Conservation (phyloP, 768 basidiomycete genomes). For the Gelatoporia subvermispora region DNA sequence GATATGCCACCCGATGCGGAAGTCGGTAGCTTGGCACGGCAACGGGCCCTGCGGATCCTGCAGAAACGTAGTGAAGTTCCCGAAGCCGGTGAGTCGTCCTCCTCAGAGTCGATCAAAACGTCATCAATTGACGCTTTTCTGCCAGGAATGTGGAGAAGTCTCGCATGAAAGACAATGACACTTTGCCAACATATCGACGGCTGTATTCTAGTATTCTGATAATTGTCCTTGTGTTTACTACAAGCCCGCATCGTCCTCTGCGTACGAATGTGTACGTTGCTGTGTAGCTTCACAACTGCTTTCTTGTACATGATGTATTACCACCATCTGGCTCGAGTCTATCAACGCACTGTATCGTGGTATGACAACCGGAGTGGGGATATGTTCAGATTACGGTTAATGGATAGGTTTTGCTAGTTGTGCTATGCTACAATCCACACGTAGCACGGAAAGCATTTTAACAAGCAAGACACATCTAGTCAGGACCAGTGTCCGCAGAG, state of each 20-base stretch:
- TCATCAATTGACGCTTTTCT: constrained; percentile 17
- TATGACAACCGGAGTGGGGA: not conserved
- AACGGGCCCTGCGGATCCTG: constrained; percentile 63
- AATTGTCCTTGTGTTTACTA: constrained; percentile 5
- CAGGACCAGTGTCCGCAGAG: constrained; percentile 9
- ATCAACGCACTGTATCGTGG: no score
- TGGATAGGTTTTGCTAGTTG: not conserved
- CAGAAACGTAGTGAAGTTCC: constrained; percentile 66
- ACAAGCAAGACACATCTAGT: constrained; percentile 1
- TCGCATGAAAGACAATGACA: constrained; percentile 40
- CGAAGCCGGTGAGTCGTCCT: constrained; percentile 17
- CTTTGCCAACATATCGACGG: constrained; percentile 4
- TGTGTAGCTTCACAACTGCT: constrained; percentile 9
- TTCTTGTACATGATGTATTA: constrained; percentile 12
- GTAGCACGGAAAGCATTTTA: not conserved
- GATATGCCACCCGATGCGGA: constrained; percentile 29
- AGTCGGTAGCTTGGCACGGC: constrained; percentile 41
- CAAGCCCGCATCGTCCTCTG: not conserved
- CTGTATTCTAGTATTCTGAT: constrained; percentile 14
- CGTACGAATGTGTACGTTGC: constrained; percentile 7
- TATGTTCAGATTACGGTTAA: constrained; percentile 1
- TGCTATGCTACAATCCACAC: not conserved
- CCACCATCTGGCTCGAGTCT: not conserved
- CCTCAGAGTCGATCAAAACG: not conserved
- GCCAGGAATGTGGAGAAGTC: constrained; percentile 79